phyloP scores from a whole-genome alignment of 441 rosid species.

The Adansonia madagascariensis region DNA sequence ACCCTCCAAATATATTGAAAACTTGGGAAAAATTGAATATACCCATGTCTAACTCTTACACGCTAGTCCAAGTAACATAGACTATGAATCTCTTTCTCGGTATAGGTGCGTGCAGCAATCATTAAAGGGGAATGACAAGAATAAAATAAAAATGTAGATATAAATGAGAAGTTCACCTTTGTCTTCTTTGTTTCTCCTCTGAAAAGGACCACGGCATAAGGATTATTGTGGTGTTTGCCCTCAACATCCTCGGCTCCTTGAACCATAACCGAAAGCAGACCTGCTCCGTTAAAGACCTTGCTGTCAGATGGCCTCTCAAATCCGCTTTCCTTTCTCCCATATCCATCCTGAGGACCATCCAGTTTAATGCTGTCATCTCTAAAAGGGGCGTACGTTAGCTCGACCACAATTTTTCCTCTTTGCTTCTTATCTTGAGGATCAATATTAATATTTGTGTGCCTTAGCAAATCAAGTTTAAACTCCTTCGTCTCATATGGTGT shows the following conservation, averaged over 20 bases:
- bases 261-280: slow-evolving; percentile 75
- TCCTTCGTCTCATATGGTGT: slow-evolving; percentile 42
- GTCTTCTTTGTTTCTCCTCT: slow-evolving; percentile 85
- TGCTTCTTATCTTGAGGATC: slow-evolving; percentile 45
- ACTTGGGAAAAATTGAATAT: no score
- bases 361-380: slow-evolving; percentile 40
- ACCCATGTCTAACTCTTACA: no score
- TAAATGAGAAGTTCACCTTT: slow-evolving; percentile 47
- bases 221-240: slow-evolving; percentile 76
- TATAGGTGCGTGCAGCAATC: neutral
- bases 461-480: slow-evolving; percentile 47
- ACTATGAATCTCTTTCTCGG: neutral
- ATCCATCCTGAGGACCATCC: slow-evolving; percentile 25
- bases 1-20: no score
- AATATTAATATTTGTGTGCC: slow-evolving; percentile 34
- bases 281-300: slow-evolving; percentile 51
- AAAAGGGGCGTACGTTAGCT: slow-evolving; percentile 47
- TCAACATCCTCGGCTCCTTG: slow-evolving; percentile 85
- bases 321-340: slow-evolving; percentile 24
- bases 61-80: no score
- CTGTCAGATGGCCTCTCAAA: slow-evolving; percentile 23
- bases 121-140: neutral
- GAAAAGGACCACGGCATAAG: slow-evolving; percentile 68
- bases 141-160: neutral
- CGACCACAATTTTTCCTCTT: slow-evolving; percentile 47